Evolutionary conservation across 2,329 filamentous ascomycete genomes (phyloP).

Genomic region (Botrytis squamosa): DNA sequence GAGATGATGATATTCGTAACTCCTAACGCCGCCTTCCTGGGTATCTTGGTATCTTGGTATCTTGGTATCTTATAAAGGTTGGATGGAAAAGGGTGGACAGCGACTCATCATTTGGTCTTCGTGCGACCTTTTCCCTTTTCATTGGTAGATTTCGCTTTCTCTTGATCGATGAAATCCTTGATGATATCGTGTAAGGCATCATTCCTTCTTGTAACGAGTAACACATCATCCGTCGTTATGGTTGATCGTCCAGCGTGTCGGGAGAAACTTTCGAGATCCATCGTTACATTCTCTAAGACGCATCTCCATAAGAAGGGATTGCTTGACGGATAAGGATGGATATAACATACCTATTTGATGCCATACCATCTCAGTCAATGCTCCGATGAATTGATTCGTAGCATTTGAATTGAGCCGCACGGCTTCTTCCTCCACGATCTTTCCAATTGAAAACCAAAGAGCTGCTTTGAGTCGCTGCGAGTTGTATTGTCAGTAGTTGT

Average conservation of each 20-base stretch:
- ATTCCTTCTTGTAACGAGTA: slow-evolving; percentile 84
- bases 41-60: not conserved
- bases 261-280: slow-evolving; percentile 64
- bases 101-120: slow-evolving; percentile 18
- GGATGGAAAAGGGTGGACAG: not conserved
- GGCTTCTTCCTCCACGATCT: slow-evolving; percentile 85
- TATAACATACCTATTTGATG: slow-evolving; percentile 69
- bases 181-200: slow-evolving; percentile 79
- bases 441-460: slow-evolving; percentile 79
- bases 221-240: slow-evolving; percentile 80
- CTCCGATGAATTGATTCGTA: slow-evolving; percentile 86
- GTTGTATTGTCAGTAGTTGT: not conserved
- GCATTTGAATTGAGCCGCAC: slow-evolving; percentile 74
- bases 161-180: slow-evolving; percentile 62
- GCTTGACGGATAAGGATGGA: not conserved
- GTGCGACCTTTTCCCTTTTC: slow-evolving; percentile 19
- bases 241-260: slow-evolving; percentile 79
- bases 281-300: slow-evolving; percentile 50
- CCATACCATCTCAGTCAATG: slow-evolving; percentile 83
- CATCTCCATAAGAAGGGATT: not conserved
- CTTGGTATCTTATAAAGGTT: not conserved
- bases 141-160: slow-evolving; percentile 44
- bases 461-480: slow-evolving; percentile 75
- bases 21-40: not conserved
- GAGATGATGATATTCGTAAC: not conserved